These are phyloP conservation scores for Cenococcum geophilum DNA, from an alignment of 495 filamentous ascomycete species.

Conservation along the genomic window DNA sequence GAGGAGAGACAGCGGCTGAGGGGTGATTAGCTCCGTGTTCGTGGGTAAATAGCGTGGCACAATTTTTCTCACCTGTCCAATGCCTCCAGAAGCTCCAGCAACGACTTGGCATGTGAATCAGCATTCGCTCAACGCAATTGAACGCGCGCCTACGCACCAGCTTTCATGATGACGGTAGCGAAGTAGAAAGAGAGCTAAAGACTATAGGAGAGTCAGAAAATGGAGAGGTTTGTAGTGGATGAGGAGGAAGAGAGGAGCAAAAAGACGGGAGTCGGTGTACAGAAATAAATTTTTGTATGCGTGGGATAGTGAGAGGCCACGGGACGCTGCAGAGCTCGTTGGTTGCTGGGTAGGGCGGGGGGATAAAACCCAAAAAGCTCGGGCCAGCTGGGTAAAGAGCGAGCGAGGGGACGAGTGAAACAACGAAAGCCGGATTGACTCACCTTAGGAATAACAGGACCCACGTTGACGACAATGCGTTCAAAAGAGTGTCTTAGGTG, in stretches of 20 bases:
- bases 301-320: too few relatives aligned
- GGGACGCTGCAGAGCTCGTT: background rate
- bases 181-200: background rate
- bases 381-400: too few relatives aligned
- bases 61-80: constrained; percentile 72
- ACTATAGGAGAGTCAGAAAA: background rate
- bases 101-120: constrained; percentile 51
- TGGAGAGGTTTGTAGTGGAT: constrained; percentile 6
- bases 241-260: background rate
- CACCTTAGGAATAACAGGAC: too few relatives aligned
- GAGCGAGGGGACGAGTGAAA: background rate
- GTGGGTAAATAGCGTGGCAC: background rate
- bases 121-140: background rate
- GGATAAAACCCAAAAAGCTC: too few relatives aligned
- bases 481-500: too few relatives aligned
- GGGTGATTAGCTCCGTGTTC: constrained; percentile 32
- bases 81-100: constrained; percentile 93
- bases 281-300: background rate
- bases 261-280: background rate
- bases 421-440: background rate
- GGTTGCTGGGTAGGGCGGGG: background rate
- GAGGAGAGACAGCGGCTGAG: constrained; percentile 88
- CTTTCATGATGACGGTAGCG: constrained; percentile 10
- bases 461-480: background rate
- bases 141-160: background rate